Percentiles rank a stretch among this genome's conserved stretches.
Evolutionary conservation across 1,284 basidiomycete genomes (phyloP).

Genomic region (Heimioporus punctisporus): DNA sequence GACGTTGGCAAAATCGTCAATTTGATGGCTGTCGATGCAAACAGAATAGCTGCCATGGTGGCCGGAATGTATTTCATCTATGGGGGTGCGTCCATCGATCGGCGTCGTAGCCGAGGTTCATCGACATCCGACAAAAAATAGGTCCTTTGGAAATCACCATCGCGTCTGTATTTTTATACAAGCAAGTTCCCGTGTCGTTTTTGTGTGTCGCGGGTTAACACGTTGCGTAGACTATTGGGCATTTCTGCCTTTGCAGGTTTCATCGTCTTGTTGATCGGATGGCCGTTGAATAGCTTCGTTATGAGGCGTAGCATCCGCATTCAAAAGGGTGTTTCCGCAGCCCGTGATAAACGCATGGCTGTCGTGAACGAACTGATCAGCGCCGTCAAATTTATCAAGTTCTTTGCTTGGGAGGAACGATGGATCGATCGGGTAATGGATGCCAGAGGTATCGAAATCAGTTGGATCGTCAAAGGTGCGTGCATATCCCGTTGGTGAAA

Average conservation of each 20-base stretch:
- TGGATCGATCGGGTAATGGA: conserved; percentile 69
- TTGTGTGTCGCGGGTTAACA: background rate
- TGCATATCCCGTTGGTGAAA: background rate
- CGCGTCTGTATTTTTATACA: conserved; percentile 78
- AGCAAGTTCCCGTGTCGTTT: conserved; percentile 44
- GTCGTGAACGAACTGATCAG: conserved; percentile 87
- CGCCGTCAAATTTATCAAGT: conserved; percentile 85
- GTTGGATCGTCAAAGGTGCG: conserved; percentile 71
- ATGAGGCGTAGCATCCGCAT: conserved; percentile 67
- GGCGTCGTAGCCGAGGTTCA: background rate
- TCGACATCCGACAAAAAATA: conserved; percentile 12
- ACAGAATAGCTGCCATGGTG: conserved; percentile 51
- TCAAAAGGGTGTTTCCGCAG: conserved; percentile 70
- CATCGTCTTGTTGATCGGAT: conserved; percentile 70
- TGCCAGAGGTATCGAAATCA: conserved; percentile 61
- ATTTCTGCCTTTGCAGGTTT: conserved; percentile 87
- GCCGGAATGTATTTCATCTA: conserved; percentile 67
- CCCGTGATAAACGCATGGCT: conserved; percentile 85
- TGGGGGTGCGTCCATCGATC: conserved; percentile 43
- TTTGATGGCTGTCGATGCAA: conserved; percentile 74
- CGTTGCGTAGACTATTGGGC: conserved; percentile 70
- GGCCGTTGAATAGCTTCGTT: conserved; percentile 75
- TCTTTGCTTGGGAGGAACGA: conserved; percentile 82
- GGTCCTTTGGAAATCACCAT: conserved; percentile 84
- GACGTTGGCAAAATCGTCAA: conserved; percentile 82